These are phyloP conservation scores for Spencermartinsiella ligniputridi DNA, from an alignment of 1,139 yeast species.

Conservation along the genomic window DNA sequence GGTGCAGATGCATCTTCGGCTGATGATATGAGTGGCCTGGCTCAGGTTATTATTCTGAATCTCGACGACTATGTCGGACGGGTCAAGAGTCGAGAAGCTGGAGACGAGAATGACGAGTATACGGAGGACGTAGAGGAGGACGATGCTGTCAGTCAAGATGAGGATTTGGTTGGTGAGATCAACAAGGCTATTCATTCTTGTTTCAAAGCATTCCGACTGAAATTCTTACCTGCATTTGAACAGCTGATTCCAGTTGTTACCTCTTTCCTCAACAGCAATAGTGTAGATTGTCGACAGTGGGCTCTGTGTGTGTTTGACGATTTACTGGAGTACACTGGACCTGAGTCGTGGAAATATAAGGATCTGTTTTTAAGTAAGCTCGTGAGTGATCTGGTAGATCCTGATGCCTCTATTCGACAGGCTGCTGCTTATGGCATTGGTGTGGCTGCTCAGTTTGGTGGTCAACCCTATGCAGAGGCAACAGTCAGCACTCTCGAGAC, in stretches of 20 bases:
- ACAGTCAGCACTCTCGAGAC: slow-evolving; percentile 68
- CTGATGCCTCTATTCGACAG: slow-evolving; percentile 74
- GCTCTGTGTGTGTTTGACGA: slow-evolving; percentile 81
- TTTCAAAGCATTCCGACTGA: slow-evolving; percentile 57
- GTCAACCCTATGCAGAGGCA: slow-evolving; percentile 56
- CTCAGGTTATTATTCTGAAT: slow-evolving; percentile 57
- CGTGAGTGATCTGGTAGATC: slow-evolving; percentile 52
- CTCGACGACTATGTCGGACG: slow-evolving; percentile 67
- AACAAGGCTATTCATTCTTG: slow-evolving; percentile 72
- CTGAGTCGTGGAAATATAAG: slow-evolving; percentile 58
- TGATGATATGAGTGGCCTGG: slow-evolving; percentile 54
- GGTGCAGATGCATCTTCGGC: slow-evolving; percentile 53
- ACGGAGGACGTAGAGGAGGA: slow-evolving; percentile 66
- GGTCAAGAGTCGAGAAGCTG: slow-evolving; percentile 66
- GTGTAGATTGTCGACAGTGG: slow-evolving; percentile 64
- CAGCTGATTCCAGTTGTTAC: slow-evolving; percentile 32
- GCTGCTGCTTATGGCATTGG: slow-evolving; percentile 86
- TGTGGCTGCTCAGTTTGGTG: slow-evolving; percentile 77
- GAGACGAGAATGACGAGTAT: slow-evolving; percentile 64
- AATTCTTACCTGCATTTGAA: slow-evolving; percentile 65
- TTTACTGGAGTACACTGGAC: slow-evolving; percentile 72
- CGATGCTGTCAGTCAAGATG: slow-evolving; percentile 85
- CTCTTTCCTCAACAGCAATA: slow-evolving; percentile 50
- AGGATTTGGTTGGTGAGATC: slow-evolving; percentile 80
- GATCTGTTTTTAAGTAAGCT: slow-evolving; percentile 61